Percentiles rank a stretch among this genome's conserved stretches.
phyloP scores from a whole-genome alignment of 148 eudicot genomes.

The Chenopodium suecicum region DNA sequence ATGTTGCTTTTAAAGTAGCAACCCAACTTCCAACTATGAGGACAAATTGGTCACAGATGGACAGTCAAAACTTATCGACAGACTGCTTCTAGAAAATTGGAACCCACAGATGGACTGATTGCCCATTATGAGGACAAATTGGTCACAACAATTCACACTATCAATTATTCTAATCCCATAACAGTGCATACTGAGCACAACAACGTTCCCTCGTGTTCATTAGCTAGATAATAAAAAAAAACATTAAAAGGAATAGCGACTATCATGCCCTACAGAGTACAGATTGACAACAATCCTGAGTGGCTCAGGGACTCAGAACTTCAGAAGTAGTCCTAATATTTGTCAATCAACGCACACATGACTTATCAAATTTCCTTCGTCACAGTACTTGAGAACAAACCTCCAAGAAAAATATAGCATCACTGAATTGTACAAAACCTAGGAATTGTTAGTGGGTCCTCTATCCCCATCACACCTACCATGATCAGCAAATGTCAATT shows the following conservation, averaged over 20 bases:
- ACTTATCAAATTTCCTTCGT: not conserved
- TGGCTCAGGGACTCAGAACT: not conserved
- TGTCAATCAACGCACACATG: not conserved
- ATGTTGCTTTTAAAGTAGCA: not conserved
- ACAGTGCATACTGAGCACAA: not conserved
- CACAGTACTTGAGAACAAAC: not conserved
- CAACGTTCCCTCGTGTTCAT: not conserved
- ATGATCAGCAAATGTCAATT: not conserved
- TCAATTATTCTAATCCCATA: not conserved
- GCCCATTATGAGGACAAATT: not conserved
- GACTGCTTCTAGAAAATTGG: not conserved
- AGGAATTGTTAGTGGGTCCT: not conserved
- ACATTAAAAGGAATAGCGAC: not conserved
- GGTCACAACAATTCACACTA: not conserved
- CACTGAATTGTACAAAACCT: not conserved
- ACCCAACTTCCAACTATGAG: too few species aligned
- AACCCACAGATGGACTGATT: too few species aligned
- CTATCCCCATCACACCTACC: not conserved
- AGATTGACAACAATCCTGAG: not conserved
- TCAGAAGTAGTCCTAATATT: not conserved
- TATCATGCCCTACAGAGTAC: not conserved
- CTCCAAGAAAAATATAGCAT: not conserved
- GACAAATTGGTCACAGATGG: not conserved
- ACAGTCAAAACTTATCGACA: not conserved
- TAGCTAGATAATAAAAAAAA: not conserved